A percentile compares a stretch with the other conserved stretches of the same genome.
These are phyloP conservation scores for Antrodiella citrinella DNA, from an alignment of 768 basidiomycete genomes.

Conservation along the genomic window DNA sequence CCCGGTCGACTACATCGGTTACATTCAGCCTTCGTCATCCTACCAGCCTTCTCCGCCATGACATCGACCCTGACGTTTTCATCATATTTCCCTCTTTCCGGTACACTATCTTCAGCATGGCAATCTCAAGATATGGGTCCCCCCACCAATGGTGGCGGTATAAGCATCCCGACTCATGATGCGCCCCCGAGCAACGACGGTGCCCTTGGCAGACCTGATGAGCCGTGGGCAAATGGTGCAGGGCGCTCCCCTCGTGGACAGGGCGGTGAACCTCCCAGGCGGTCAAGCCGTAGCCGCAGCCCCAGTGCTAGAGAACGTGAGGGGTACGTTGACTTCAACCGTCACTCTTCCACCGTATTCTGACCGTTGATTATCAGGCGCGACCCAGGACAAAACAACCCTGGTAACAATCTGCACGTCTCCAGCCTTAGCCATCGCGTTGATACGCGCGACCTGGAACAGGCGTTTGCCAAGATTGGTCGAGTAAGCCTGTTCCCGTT, in stretches of 20 bases:
- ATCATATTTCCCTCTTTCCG: slow-evolving; percentile 26
- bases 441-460: slow-evolving; percentile 83
- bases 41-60: slow-evolving; percentile 24
- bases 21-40: slow-evolving; percentile 15
- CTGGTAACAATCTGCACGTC: slow-evolving; percentile 61
- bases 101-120: slow-evolving; percentile 56
- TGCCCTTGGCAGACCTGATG: slow-evolving; percentile 47
- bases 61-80: slow-evolving; percentile 37
- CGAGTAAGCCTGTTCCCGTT: slow-evolving; percentile 41
- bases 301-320: slow-evolving; percentile 46
- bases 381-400: slow-evolving; percentile 37
- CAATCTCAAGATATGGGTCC: slow-evolving; percentile 78
- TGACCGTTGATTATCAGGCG: slow-evolving; percentile 3
- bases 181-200: slow-evolving; percentile 35
- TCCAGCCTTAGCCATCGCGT: slow-evolving; percentile 50
- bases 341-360: not conserved
- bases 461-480: slow-evolving; percentile 82
- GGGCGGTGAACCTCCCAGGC: slow-evolving; percentile 45
- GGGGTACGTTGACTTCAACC: slow-evolving; percentile 31
- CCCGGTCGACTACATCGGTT: slow-evolving; percentile 16
- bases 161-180: slow-evolving; percentile 59
- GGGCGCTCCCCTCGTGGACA: slow-evolving; percentile 37
- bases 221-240: slow-evolving; percentile 38
- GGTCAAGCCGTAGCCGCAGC: slow-evolving; percentile 76
- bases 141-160: slow-evolving; percentile 39